Conservation (phyloP, 2,329 filamentous ascomycete species). For the Fusarium scirpi region DNA sequence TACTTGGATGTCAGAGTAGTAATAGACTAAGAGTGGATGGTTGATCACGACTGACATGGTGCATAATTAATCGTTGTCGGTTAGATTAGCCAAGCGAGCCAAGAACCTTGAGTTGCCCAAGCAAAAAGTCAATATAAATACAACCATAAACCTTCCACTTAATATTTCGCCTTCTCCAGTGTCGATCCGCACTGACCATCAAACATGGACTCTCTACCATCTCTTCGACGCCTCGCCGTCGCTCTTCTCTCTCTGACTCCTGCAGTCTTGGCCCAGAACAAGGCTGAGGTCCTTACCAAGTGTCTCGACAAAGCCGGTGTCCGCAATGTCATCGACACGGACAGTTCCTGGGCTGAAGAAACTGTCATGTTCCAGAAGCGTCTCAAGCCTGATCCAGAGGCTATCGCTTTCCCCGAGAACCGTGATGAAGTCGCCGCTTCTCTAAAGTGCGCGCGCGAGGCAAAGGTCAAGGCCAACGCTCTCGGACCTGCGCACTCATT, state of each 20-base stretch:
- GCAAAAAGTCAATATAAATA: slow-evolving; percentile 9
- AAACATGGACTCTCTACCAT: slow-evolving; percentile 9
- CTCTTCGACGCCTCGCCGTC: slow-evolving; percentile 15
- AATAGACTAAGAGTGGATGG: neutral
- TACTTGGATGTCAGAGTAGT: neutral
- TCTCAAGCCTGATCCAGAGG: slow-evolving; percentile 36
- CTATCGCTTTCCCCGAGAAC: slow-evolving; percentile 37
- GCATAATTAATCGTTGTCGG: neutral
- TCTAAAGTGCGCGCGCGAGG: slow-evolving; percentile 41
- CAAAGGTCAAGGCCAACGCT: slow-evolving; percentile 39
- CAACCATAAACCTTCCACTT: neutral
- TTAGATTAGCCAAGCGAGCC: slow-evolving; percentile 3
- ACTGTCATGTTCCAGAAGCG: slow-evolving; percentile 41
- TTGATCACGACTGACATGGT: neutral
- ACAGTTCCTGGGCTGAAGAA: slow-evolving; percentile 35
- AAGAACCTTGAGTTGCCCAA: neutral
- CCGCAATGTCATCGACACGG: slow-evolving; percentile 35
- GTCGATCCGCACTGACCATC: neutral
- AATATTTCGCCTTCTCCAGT: neutral
- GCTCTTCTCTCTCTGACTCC: slow-evolving; percentile 2
- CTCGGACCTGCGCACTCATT: slow-evolving; percentile 44
- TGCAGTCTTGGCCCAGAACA: slow-evolving; percentile 10
- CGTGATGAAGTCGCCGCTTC: slow-evolving; percentile 39
- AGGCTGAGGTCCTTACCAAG: slow-evolving; percentile 16
- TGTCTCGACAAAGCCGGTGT: slow-evolving; percentile 37